Conservation (phyloP, 306 rosid genomes). For the Fragaria nilgerrensis region DNA sequence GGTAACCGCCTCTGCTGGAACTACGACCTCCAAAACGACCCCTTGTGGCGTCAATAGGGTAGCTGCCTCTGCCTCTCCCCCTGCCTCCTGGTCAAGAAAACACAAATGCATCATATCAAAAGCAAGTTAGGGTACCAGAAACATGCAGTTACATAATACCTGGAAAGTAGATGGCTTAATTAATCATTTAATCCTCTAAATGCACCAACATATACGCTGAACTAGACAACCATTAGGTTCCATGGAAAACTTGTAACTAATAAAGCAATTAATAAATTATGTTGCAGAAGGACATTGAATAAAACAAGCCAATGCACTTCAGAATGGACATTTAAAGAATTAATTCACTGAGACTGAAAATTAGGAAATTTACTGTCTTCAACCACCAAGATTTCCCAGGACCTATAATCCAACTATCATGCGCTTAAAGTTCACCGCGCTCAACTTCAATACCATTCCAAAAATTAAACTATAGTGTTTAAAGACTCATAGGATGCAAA, state of each 20-base stretch:
- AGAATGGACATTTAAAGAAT: neutral
- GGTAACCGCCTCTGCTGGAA: slow-evolving; percentile 59
- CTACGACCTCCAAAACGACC: slow-evolving; percentile 71
- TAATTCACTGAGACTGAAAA: neutral
- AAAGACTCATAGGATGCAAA: neutral
- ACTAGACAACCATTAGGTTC: neutral
- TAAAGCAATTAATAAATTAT: neutral
- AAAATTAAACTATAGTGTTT: neutral
- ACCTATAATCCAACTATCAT: neutral
- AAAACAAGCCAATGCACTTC: neutral
- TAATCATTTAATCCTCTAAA: neutral
- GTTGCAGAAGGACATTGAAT: neutral
- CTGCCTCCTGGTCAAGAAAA: slow-evolving; percentile 64
- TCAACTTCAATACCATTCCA: neutral
- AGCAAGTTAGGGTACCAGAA: neutral
- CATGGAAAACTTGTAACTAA: neutral
- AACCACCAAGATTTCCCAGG: neutral
- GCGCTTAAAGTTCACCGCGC: neutral
- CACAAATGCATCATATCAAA: slow-evolving; percentile 12
- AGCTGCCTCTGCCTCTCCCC: slow-evolving; percentile 75
- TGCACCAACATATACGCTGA: neutral
- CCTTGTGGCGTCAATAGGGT: slow-evolving; percentile 64
- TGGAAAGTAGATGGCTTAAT: neutral
- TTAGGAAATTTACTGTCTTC: neutral
- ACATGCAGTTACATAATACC: neutral